phyloP scores from a whole-genome alignment of 345 rosid genomes.

The Psidium guajava region DNA sequence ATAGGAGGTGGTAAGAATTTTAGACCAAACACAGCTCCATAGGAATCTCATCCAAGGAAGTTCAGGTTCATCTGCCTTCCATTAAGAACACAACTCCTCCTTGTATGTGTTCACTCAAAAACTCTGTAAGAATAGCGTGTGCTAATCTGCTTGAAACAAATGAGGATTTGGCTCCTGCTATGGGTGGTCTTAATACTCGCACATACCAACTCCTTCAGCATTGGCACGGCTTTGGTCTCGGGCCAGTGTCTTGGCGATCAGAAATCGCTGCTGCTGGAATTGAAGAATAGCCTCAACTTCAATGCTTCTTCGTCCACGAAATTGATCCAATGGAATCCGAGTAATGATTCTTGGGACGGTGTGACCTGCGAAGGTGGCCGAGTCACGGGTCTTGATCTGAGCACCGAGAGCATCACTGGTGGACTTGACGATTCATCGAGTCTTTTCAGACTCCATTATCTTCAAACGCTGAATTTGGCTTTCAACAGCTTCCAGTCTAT shows the following conservation, averaged over 20 bases:
- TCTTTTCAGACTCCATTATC: slow-evolving; percentile 21
- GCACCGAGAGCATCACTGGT: slow-evolving; percentile 10
- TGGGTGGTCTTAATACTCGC: slow-evolving; percentile 4
- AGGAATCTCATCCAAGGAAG: too few relatives aligned
- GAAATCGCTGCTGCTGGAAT: slow-evolving; percentile 12
- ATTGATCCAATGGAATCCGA: too few relatives aligned
- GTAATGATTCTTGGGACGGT: slow-evolving; percentile 19
- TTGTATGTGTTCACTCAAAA: too few relatives aligned
- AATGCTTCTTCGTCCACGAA: not conserved
- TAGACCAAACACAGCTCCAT: too few relatives aligned
- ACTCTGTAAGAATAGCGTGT: too few relatives aligned
- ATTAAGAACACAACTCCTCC: too few relatives aligned
- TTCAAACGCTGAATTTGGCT: slow-evolving; percentile 26
- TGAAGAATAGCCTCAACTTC: slow-evolving; percentile 14
- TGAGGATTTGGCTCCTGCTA: slow-evolving; percentile 2
- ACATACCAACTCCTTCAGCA: not conserved
- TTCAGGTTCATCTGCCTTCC: too few relatives aligned
- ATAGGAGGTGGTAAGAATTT: not conserved
- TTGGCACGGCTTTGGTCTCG: not conserved
- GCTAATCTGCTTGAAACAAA: not conserved
- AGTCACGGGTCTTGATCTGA: slow-evolving; percentile 26
- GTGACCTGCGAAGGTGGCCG: slow-evolving; percentile 18
- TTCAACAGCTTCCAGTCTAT: slow-evolving; percentile 11
- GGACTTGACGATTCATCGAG: slow-evolving; percentile 12
- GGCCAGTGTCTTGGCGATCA: slow-evolving; percentile 26